These are phyloP conservation scores for Mycena rosella DNA, from an alignment of 768 basidiomycete genomes.

Conservation along the genomic window DNA sequence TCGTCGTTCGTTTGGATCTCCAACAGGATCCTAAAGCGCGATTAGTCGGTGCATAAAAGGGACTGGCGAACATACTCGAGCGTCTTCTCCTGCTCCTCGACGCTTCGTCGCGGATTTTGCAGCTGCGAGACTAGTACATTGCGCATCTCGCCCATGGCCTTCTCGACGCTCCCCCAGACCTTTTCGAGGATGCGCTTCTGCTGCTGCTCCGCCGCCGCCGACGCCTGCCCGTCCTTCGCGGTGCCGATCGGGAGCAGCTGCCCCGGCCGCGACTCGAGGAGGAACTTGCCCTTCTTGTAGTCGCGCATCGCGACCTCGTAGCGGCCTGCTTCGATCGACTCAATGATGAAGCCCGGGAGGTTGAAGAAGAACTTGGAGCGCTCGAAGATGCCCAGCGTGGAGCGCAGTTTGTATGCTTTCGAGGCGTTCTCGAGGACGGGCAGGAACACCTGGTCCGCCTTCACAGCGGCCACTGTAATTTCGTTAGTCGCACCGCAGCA, in stretches of 20 bases:
- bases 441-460: constrained; percentile 95
- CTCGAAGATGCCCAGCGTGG: constrained; percentile 95
- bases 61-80: constrained; percentile 80
- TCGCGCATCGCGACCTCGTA: constrained; percentile 95
- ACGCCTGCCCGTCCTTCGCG: constrained; percentile 66
- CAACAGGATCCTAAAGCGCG: constrained; percentile 75
- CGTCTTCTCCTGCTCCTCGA: constrained; percentile 97
- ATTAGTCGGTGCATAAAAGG: constrained; percentile 25
- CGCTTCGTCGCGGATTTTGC: constrained; percentile 80
- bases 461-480: constrained; percentile 84
- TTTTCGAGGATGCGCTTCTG: constrained; percentile 95
- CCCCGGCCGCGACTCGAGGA: constrained; percentile 90
- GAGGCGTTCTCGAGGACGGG: constrained; percentile 96
- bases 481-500: neutral
- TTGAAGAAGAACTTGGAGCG: constrained; percentile 99
- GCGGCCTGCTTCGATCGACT: constrained; percentile 90
- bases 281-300: constrained; percentile 96
- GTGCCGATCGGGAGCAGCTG: constrained; percentile 82
- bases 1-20: constrained; percentile 91
- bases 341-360: constrained; percentile 90
- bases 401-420: constrained; percentile 92
- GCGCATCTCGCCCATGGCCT: constrained; percentile 93
- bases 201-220: constrained; percentile 72
- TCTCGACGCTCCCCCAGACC: constrained; percentile 96
- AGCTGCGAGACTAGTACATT: constrained; percentile 81